Percentiles rank a stretch among this genome's conserved stretches.
Conservation (phyloP, 1,284 basidiomycete genomes). For the Chalciporus piperatoides region DNA sequence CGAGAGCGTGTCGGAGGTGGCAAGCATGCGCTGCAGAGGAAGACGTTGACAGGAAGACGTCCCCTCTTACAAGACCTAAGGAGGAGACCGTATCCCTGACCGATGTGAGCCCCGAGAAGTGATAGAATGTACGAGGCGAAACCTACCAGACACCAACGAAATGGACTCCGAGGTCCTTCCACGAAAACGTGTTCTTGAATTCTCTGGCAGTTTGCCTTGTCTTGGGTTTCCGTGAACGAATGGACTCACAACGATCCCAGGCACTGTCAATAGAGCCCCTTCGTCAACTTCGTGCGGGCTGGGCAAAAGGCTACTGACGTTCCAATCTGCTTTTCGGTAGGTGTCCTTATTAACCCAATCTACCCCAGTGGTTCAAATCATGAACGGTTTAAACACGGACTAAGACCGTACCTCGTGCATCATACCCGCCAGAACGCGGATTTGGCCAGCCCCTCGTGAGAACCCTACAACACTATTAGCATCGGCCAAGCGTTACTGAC, state of each 20-base stretch:
- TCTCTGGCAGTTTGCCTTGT: conserved; percentile 18
- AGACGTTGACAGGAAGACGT: conserved; percentile 27
- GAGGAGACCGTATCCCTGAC: conserved; percentile 44
- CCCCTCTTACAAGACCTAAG: conserved; percentile 27
- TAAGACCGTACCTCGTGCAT: conserved; percentile 33
- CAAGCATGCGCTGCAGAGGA: conserved; percentile 29
- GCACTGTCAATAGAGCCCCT: conserved; percentile 28
- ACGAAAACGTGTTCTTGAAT: conserved; percentile 40
- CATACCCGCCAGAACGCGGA: conserved; percentile 41
- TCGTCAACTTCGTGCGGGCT: neutral
- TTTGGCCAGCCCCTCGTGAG: conserved; percentile 46
- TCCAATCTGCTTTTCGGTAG: conserved; percentile 27
- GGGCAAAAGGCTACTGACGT: conserved; percentile 13
- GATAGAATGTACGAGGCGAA: neutral
- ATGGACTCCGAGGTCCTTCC: conserved; percentile 32
- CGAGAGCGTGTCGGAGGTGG: conserved; percentile 40
- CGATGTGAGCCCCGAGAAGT: neutral
- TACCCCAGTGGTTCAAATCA: conserved; percentile 3
- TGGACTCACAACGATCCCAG: conserved; percentile 35
- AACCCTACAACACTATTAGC: conserved; percentile 33
- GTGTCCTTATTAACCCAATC: conserved; percentile 24
- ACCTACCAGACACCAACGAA: conserved; percentile 42
- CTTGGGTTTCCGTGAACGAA: conserved; percentile 15
- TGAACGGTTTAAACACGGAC: neutral
- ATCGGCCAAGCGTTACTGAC: neutral